phyloP scores from a whole-genome alignment of 202 grass and related monocot genomes.

The Digitaria exilis region DNA sequence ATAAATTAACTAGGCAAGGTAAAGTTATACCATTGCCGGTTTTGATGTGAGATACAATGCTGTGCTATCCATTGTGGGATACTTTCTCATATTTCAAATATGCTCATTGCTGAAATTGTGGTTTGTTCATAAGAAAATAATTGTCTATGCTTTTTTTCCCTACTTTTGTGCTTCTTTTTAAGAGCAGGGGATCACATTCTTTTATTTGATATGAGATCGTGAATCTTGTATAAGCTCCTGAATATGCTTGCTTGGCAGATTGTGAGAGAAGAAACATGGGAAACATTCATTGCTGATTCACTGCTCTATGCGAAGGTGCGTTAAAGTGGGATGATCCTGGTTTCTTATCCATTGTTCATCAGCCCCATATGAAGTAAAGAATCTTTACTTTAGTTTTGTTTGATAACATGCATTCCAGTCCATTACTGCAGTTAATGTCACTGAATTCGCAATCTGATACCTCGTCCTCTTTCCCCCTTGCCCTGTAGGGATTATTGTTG shows the following conservation, averaged over 20 bases:
- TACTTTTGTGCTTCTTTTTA: background rate
- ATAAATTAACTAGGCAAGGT: background rate
- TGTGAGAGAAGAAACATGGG: constrained; percentile 91
- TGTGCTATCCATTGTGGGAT: background rate
- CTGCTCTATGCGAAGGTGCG: constrained; percentile 82
- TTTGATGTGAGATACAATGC: background rate
- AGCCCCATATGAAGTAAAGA: background rate
- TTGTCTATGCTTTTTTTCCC: constrained; percentile 2
- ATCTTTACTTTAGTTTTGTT: constrained; percentile 24
- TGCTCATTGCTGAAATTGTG: background rate
- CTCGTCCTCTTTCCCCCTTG: background rate
- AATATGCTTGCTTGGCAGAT: constrained; percentile 47
- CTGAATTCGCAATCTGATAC: background rate
- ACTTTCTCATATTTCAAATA: background rate
- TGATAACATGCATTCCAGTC: background rate
- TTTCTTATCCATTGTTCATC: constrained; percentile 20
- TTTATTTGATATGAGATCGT: background rate
- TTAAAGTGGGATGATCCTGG: background rate
- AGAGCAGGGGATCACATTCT: background rate
- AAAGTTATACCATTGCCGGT: background rate
- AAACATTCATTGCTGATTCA: constrained; percentile 68
- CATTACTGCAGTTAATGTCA: constrained; percentile 14
- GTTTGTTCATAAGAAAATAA: constrained; percentile 13
- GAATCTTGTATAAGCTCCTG: constrained; percentile 12
- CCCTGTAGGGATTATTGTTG: constrained; percentile 71